Percentiles rank a stretch among this genome's conserved stretches.
These are phyloP conservation scores for Tolypocladium guangdongense DNA, from an alignment of 2,329 filamentous ascomycete genomes.

Conservation along the genomic window DNA sequence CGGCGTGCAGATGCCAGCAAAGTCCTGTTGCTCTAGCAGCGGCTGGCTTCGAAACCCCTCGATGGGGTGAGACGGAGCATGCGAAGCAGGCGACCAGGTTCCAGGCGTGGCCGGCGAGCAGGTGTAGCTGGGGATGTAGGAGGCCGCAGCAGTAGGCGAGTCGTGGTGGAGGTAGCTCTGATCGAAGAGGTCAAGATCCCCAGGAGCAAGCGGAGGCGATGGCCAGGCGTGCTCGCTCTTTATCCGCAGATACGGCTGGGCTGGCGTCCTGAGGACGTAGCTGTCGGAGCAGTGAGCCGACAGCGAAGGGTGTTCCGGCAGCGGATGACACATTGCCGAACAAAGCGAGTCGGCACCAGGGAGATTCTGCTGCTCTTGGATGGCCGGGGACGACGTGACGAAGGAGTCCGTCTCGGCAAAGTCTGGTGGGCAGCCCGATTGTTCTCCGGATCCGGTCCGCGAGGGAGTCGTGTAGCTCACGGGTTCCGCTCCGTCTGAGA, in stretches of 20 bases:
- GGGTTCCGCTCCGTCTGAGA: slow-evolving; percentile 15
- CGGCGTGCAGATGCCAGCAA: slow-evolving; percentile 13
- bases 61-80: background rate
- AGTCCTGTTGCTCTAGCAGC: slow-evolving; percentile 8
- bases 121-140: slow-evolving; percentile 14
- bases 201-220: slow-evolving; percentile 24
- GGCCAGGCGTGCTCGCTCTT: slow-evolving; percentile 16
- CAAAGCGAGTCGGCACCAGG: slow-evolving; percentile 11
- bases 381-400: slow-evolving; percentile 11
- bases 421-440: slow-evolving; percentile 15
- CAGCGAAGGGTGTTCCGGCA: slow-evolving; percentile 3
- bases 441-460: slow-evolving; percentile 13
- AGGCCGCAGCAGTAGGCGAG: slow-evolving; percentile 17
- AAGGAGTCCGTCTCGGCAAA: slow-evolving; percentile 14
- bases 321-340: slow-evolving; percentile 4
- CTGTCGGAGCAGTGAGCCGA: slow-evolving; percentile 6
- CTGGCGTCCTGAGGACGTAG: slow-evolving; percentile 2
- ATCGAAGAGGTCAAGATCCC: slow-evolving; percentile 28
- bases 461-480: slow-evolving; percentile 21
- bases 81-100: slow-evolving; percentile 14
- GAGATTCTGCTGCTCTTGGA: slow-evolving; percentile 11
- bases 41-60: background rate
- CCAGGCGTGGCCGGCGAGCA: slow-evolving; percentile 20
- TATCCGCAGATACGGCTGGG: slow-evolving; percentile 2
- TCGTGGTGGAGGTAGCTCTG: slow-evolving; percentile 21